Conservation (phyloP, 768 basidiomycete genomes). For the Lanmaoa pseudosensibilis region DNA sequence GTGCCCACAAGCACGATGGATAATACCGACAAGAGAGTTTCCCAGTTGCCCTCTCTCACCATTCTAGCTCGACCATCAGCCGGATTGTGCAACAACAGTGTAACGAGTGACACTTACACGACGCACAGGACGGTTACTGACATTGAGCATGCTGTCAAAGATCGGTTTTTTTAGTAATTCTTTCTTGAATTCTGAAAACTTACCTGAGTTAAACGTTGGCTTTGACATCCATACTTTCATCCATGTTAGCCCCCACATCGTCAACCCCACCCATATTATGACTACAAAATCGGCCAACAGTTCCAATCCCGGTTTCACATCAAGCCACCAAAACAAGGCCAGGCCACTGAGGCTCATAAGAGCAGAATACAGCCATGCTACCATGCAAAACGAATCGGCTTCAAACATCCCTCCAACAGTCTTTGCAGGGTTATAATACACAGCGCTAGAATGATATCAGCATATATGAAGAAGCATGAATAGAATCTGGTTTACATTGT, state of each 20-base stretch:
- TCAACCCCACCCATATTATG: slow-evolving; percentile 80
- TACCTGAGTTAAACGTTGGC: slow-evolving; percentile 87
- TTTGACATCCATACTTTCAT: slow-evolving; percentile 89
- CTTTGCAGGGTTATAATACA: slow-evolving; percentile 94
- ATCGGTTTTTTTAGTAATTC: neutral
- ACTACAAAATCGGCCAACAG: slow-evolving; percentile 73
- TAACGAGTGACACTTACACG: slow-evolving; percentile 50
- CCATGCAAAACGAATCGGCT: slow-evolving; percentile 77
- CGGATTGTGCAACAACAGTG: neutral
- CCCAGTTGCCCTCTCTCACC: slow-evolving; percentile 85
- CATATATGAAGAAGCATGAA: neutral
- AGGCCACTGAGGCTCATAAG: slow-evolving; percentile 75
- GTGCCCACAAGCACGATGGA: slow-evolving; percentile 79
- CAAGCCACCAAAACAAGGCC: slow-evolving; percentile 77
- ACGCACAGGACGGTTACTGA: slow-evolving; percentile 79
- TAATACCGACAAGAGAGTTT: slow-evolving; percentile 70
- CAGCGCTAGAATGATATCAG: slow-evolving; percentile 47
- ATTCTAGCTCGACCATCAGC: slow-evolving; percentile 44
- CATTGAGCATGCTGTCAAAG: slow-evolving; percentile 73
- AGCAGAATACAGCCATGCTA: slow-evolving; percentile 68
- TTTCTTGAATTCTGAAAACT: slow-evolving; percentile 6
- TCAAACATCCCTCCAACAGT: slow-evolving; percentile 92
- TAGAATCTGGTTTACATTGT: slow-evolving; percentile 57
- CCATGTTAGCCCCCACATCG: slow-evolving; percentile 84
- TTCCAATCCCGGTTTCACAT: slow-evolving; percentile 66